phyloP scores from a whole-genome alignment of 768 basidiomycete species.

The Crepidotus variabilis region DNA sequence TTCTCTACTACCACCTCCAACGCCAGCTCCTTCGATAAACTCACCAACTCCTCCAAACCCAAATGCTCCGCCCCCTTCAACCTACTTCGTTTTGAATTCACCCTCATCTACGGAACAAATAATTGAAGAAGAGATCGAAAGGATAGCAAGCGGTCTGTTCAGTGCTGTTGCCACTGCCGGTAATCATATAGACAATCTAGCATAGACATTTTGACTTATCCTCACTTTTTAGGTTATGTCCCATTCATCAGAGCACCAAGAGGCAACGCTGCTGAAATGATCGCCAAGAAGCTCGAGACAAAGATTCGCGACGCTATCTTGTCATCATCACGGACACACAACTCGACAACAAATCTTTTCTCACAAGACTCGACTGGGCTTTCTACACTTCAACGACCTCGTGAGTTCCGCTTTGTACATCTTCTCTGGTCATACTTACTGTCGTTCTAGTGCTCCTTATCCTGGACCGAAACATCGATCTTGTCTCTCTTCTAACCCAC shows the following conservation, averaged over 20 bases:
- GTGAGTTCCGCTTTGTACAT: conserved; percentile 39
- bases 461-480: conserved; percentile 91
- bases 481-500: conserved; percentile 90
- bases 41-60: conserved; percentile 31
- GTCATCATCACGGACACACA: conserved; percentile 59
- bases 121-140: conserved; percentile 91
- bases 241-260: conserved; percentile 93
- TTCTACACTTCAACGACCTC: conserved; percentile 82
- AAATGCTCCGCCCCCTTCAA: conserved; percentile 38
- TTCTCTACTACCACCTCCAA: conserved; percentile 70
- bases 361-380: conserved; percentile 78
- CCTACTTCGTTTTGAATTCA: conserved; percentile 88
- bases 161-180: conserved; percentile 88
- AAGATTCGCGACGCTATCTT: conserved; percentile 86
- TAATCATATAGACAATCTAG: conserved; percentile 25
- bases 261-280: conserved; percentile 98
- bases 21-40: conserved; percentile 29
- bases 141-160: conserved; percentile 86
- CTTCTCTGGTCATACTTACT: conserved; percentile 10
- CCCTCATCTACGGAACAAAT: conserved; percentile 86
- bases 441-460: conserved; percentile 79
- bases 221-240: conserved; percentile 60
- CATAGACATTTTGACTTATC: background rate
- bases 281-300: conserved; percentile 92
- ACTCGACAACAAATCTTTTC: conserved; percentile 59